Evolutionary conservation across 495 filamentous ascomycete species (phyloP), one percentile per base, ranked within the genome.

Genomic region (Penicillium salamii): DNA sequence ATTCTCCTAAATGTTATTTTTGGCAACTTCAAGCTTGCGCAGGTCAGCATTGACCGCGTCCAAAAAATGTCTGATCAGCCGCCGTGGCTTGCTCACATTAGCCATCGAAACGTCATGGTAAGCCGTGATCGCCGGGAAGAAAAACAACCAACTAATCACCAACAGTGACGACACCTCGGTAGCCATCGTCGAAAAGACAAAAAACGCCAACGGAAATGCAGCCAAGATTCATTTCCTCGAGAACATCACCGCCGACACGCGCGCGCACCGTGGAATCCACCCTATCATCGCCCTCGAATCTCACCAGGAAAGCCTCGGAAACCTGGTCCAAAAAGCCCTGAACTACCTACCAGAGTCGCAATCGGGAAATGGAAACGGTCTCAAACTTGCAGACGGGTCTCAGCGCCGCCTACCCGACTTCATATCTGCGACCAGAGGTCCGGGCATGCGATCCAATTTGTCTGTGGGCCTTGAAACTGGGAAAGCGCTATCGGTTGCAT

Each of bases 51-150:
- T 29, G 34, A 23, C 18, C 8, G 38, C 48, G 14, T 41, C 51
- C 1, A 62, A 42, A 37, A 50, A 20, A 7, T 14, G 49, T 11
- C 7, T 50, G 2, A 36, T 46, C 17, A 55, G 31, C 13, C 63
- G 59, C 0, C 77, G 78, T 20, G 62, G 66, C 7, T 71, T 89
- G 36, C 64, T 88, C 13, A 91, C 88, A 0, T 83, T 97, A 28
- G 92, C 89, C 14, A 95, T 97, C 62, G 92, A 97, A 72, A 89
- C 88, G 13, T 96, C 91, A n/a, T 97, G 85, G 79, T 83, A 61
- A 49, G 63, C 38, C 7, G 46, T 23, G 26, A 12, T 38, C 15
- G 8, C n/a, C 18, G 31, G 5, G n/a, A 17, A 17, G 20, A 34
- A 37, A 31, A 29, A 13, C 17, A 23, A 26, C 26, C 39, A 37